Conservation (phyloP, 73 alveolate species). For the Symbiodinium natans region DNA sequence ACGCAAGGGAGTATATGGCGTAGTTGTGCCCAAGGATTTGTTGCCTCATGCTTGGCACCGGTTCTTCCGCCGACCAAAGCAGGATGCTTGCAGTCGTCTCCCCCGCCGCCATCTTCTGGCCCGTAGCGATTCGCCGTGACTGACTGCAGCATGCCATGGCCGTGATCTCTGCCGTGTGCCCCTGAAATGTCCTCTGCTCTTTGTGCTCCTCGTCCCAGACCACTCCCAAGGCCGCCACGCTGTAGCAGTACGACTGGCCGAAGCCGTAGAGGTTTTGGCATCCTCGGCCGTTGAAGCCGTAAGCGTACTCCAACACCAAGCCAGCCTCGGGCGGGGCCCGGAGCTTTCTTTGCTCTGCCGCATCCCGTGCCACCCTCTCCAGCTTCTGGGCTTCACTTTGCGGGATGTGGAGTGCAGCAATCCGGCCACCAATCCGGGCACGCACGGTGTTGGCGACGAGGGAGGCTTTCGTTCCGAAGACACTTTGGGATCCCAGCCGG, state of each 20-base stretch:
- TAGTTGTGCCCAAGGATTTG: conserved; percentile 59
- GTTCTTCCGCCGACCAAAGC: conserved; percentile 53
- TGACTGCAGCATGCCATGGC: conserved; percentile 66
- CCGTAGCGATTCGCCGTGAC: conserved; percentile 34
- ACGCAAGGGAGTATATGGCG: conserved; percentile 63
- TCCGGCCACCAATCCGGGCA: conserved; percentile 78
- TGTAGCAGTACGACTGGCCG: conserved; percentile 45
- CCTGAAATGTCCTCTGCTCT: conserved; percentile 22
- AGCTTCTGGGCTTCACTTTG: background rate
- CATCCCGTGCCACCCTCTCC: conserved; percentile 20
- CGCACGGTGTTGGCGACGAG: conserved; percentile 72
- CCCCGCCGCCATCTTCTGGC: conserved; percentile 45
- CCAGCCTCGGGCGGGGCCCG: conserved; percentile 25
- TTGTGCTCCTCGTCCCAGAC: conserved; percentile 52
- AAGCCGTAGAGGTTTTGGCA: conserved; percentile 11
- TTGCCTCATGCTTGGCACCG: conserved; percentile 1
- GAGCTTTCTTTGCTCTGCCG: conserved; percentile 12
- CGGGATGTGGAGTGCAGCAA: conserved; percentile 64
- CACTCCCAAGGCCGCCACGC: conserved; percentile 28
- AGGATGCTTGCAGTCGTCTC: conserved; percentile 37
- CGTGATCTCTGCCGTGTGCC: conserved; percentile 52
- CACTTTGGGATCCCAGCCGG: conserved; percentile 50
- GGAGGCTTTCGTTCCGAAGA: conserved; percentile 47
- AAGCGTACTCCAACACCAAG: conserved; percentile 48
- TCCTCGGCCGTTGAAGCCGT: background rate